Conservation (phyloP, 106 monocot genomes). For the Platanthera guangdongensis region DNA sequence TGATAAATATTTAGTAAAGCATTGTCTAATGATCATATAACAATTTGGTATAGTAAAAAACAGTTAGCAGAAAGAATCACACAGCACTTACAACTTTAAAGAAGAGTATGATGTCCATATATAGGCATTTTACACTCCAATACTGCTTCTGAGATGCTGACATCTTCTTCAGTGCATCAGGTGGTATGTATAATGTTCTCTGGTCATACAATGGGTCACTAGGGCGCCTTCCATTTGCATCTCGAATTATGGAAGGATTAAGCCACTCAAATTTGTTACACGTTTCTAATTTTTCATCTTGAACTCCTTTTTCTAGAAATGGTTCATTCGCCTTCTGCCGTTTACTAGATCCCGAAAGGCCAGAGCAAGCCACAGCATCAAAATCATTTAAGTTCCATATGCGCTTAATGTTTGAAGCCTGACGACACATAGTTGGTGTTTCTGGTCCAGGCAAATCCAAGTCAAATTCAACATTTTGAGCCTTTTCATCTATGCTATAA, state of each 20-base stretch:
- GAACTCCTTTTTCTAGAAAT: slow-evolving; percentile 6
- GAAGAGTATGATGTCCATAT: slow-evolving; percentile 90
- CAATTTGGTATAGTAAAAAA: background rate
- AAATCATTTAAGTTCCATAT: slow-evolving; percentile 33
- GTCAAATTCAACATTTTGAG: slow-evolving; percentile 11
- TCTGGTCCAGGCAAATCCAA: slow-evolving; percentile 37
- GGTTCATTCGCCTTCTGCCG: slow-evolving; percentile 33
- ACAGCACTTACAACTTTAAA: slow-evolving; percentile 84
- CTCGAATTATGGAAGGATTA: slow-evolving; percentile 60
- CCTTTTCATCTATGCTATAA: background rate
- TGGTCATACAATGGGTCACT: slow-evolving; percentile 74
- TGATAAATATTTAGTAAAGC: background rate
- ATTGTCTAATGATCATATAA: background rate
- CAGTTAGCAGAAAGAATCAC: background rate
- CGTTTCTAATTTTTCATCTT: slow-evolving; percentile 23
- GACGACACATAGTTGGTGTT: slow-evolving; percentile 39
- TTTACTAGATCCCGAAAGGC: slow-evolving; percentile 33
- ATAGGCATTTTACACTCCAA: slow-evolving; percentile 80
- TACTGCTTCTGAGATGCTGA: slow-evolving; percentile 93
- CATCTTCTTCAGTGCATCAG: slow-evolving; percentile 74
- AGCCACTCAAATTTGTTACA: slow-evolving; percentile 87
- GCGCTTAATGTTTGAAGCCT: slow-evolving; percentile 62
- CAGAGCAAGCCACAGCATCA: slow-evolving; percentile 9
- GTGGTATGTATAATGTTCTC: slow-evolving; percentile 75
- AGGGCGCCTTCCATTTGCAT: slow-evolving; percentile 63